phyloP scores from a whole-genome alignment of 129 eudicot genomes.

The Flaveria bidentis region DNA sequence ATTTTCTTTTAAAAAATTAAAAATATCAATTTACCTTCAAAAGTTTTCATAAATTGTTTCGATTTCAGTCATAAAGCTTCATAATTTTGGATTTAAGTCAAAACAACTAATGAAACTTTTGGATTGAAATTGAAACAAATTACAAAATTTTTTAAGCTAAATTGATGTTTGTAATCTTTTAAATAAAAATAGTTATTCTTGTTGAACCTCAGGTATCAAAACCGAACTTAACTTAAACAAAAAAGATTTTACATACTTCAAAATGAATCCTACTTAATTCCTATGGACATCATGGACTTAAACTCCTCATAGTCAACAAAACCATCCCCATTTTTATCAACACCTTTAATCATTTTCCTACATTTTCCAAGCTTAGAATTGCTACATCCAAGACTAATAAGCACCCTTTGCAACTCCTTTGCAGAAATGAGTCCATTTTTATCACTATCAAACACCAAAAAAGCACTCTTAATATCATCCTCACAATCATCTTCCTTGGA shows the following conservation, averaged over 20 bases:
- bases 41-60: too few species aligned
- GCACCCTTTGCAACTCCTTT: constrained; percentile 64
- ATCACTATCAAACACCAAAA: constrained; percentile 69
- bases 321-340: constrained; percentile 91
- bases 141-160: too few species aligned
- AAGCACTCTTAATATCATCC: constrained; percentile 53
- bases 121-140: too few species aligned
- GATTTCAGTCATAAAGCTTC: too few species aligned
- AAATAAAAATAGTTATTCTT: too few species aligned
- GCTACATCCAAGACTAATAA: constrained; percentile 58
- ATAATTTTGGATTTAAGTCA: too few species aligned
- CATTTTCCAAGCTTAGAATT: constrained; percentile 62
- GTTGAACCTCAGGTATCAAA: too few species aligned
- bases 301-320: constrained; percentile 79
- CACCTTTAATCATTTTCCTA: constrained; percentile 67
- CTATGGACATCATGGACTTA: constrained; percentile 67
- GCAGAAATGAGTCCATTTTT: constrained; percentile 75
- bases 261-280: constrained; percentile 27
- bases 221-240: too few species aligned
- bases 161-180: too few species aligned
- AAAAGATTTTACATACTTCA: constrained; percentile 4
- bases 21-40: too few species aligned
- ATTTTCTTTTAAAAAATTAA: too few species aligned
- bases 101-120: too few species aligned
- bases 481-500: constrained; percentile 28